Evolutionary conservation across 805 yeast genomes (phyloP), one percentile per base, ranked within the genome.

Genomic region (Ogataea neopini): DNA sequence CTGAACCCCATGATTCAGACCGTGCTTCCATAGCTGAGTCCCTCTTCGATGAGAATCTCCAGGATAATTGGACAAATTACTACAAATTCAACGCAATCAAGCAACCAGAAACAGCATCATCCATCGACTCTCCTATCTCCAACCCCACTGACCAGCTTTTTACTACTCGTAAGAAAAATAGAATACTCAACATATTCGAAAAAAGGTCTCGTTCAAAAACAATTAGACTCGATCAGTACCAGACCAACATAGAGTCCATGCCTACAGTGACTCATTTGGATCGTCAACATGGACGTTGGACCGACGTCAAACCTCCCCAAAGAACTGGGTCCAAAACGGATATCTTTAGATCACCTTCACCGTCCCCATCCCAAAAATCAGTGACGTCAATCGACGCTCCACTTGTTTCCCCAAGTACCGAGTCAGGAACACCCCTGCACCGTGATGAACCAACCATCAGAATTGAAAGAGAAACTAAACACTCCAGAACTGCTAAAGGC

Each of bases 241-340:
- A 47, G 14, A 56, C 53, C 6, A 46, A 54, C 34, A 56, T 57
- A 18, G 28, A 47, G 28, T 52, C 58, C n/a, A 57, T 57, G 61
- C 61, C 61, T 13, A 53, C 57, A 46, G 60, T 52, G 44, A 54
- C 58, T 20, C 49, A 47, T n/a, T 40, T 58, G 32, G 54, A 50
- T 32, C 49, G 62, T 17, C 47, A 51, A 15, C 49, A 51, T 18
- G 59, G 59, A 19, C 38, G 49, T 26, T 58, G 62, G 62, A 43
- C 48, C 14, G 57, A 51, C 28, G 34, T 30, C 13, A 20, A 34
- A 20, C 37, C 37, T 11, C 37, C 20, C 18, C 37, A 18, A 22
- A 11, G 23, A 34, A 18, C 18, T 18, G 34, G 18, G 8, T 30
- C 34, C 14, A 4, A n/a, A n/a, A 9, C 34, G 18, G 18, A n/a